phyloP scores from a whole-genome alignment of 1,139 yeast genomes.

The Debaryomyces sp. region DNA sequence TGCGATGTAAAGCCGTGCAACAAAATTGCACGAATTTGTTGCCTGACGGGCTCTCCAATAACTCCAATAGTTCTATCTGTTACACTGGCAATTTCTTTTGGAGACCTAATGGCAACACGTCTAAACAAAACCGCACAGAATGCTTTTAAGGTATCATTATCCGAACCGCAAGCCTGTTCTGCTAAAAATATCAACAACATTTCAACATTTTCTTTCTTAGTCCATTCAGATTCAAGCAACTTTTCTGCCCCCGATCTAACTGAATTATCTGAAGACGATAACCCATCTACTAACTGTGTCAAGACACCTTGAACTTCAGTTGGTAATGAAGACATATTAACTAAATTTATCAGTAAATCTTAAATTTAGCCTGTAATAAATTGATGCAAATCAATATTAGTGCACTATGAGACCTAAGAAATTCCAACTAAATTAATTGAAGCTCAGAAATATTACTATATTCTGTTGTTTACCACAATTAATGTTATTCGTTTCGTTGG shows the following conservation, averaged over 20 bases:
- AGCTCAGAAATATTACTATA: conserved; percentile 2
- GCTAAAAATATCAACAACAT: conserved; percentile 77
- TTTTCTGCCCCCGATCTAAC: conserved; percentile 79
- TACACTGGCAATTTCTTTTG: conserved; percentile 60
- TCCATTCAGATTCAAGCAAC: conserved; percentile 76
- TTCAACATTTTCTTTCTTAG: conserved; percentile 61
- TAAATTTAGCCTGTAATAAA: conserved; percentile 6
- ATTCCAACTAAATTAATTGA: conserved; percentile 1
- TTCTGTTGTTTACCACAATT: neutral
- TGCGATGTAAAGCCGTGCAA: conserved; percentile 72
- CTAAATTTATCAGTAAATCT: conserved; percentile 2
- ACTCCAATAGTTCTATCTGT: conserved; percentile 80
- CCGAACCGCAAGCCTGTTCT: conserved; percentile 70
- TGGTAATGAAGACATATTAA: conserved; percentile 59
- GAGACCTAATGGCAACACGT: conserved; percentile 80
- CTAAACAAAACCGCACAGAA: conserved; percentile 89
- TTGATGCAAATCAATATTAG: neutral
- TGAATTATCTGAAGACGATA: conserved; percentile 77
- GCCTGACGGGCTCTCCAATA: conserved; percentile 58
- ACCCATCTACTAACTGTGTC: conserved; percentile 60
- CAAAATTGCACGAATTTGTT: conserved; percentile 65
- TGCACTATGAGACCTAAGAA: neutral
- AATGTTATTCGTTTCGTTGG: conserved; percentile 1
- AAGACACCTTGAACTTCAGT: conserved; percentile 61
- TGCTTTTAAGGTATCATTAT: conserved; percentile 55